Percentiles rank a stretch among this genome's conserved stretches.
Conservation (phyloP, 192 early-diverging fungal species). For the Coemansia sp. region DNA sequence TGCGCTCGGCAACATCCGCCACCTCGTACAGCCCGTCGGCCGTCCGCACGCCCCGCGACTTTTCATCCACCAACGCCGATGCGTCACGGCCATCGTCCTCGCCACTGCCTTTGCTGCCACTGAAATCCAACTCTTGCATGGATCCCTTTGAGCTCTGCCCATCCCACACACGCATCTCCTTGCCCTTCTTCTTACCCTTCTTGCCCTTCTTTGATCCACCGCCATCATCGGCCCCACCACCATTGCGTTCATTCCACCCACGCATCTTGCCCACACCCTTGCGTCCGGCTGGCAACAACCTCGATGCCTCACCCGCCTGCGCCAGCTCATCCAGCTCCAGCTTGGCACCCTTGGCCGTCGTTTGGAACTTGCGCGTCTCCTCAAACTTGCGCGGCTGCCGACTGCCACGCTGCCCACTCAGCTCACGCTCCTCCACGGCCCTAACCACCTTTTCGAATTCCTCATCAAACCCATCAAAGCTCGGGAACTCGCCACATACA, state of each 20-base stretch:
- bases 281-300: background rate
- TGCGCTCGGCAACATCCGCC: slow-evolving; percentile 57
- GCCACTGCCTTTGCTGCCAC: slow-evolving; percentile 11
- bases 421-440: slow-evolving; percentile 60
- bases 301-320: slow-evolving; percentile 22
- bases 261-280: slow-evolving; percentile 28
- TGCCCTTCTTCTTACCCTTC: slow-evolving; percentile 50
- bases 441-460: slow-evolving; percentile 63
- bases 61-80: slow-evolving; percentile 52
- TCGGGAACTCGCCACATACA: slow-evolving; percentile 20
- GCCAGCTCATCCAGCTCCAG: slow-evolving; percentile 43
- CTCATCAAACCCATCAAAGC: slow-evolving; percentile 54
- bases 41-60: slow-evolving; percentile 55
- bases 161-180: slow-evolving; percentile 71
- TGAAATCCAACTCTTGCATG: slow-evolving; percentile 45
- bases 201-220: slow-evolving; percentile 33
- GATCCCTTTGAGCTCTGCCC: slow-evolving; percentile 48
- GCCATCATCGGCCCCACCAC: background rate
- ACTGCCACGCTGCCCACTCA: slow-evolving; percentile 41
- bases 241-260: slow-evolving; percentile 19
- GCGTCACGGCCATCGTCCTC: slow-evolving; percentile 5
- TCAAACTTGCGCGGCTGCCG: slow-evolving; percentile 78
- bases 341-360: slow-evolving; percentile 55
- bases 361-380: slow-evolving; percentile 68
- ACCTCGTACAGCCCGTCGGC: slow-evolving; percentile 73